Evolutionary conservation across 1,139 yeast genomes (phyloP), one percentile per base, ranked within the genome.

Genomic region (Sugiyamaella novakii): DNA sequence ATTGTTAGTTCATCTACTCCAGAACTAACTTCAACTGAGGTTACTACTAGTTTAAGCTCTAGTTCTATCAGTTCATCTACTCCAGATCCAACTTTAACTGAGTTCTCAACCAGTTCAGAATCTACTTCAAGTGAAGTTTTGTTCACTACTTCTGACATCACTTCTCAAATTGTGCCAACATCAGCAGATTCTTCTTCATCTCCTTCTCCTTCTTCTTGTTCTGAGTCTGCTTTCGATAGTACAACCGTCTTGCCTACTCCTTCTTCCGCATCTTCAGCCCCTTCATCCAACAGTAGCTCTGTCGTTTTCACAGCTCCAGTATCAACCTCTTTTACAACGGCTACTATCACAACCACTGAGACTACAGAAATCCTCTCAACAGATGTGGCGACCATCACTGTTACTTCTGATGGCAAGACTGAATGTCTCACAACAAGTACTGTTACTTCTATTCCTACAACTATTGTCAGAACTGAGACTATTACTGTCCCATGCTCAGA

Each of bases 381-480:
- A 5, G 29, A 22, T 4, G 31, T 28, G 4, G 31, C 5, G 14
- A 14, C 22, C 5, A 12, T 17, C 30, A 36, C 40, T 22, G 19
- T 36, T 36, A 36, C 40, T 11, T 36, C 15, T 14, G 12, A 17
- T 27, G 28, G 30, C 5, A 22, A 21, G 2, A 22, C 18, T 36
- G 29, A 3, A n/a, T 22, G 22, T n/a, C 10, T 24, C 21, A 36
- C 40, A 5, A 11, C 40, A n/a, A 21, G 29, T 5, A 36, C 5
- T 14, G 40, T 36, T 10, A 21, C 12, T 12, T 22, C 28, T 8
- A 21, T 36, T 2, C 40, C 40, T 7, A 22, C 40, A 11, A 36
- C 40, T 18, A 12, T 36, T 7, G 17, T 36, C 30, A 36, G 15
- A n/a, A 36, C 40, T 15, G 29, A 22, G n/a, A 36, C 40, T 36